Conservation (phyloP, 768 basidiomycete genomes). For the Amanita molliuscula region DNA sequence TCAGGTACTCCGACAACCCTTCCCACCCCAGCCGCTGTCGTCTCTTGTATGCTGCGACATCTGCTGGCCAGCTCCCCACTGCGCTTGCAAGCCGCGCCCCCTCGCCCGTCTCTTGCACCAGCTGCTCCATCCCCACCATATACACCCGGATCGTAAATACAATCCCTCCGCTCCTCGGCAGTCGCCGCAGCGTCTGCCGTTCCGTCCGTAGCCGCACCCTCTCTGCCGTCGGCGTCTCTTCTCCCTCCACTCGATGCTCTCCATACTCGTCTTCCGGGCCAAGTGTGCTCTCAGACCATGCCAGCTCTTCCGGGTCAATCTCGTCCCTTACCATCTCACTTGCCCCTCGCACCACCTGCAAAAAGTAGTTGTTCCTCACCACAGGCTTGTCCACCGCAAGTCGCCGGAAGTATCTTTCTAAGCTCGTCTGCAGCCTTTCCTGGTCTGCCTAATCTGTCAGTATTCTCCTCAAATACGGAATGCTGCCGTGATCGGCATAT, state of each 20-base stretch:
- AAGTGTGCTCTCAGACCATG: constrained; percentile 47
- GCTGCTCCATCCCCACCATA: constrained; percentile 39
- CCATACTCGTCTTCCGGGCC: constrained; percentile 40
- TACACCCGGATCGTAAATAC: constrained; percentile 66
- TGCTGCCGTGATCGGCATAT: neutral
- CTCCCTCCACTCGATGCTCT: constrained; percentile 11
- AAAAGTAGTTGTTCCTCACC: constrained; percentile 57
- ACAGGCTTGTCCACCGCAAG: constrained; percentile 61
- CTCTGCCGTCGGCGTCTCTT: constrained; percentile 21
- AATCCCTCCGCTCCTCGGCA: constrained; percentile 53
- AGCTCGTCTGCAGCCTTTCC: constrained; percentile 50
- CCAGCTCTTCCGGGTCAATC: constrained; percentile 54
- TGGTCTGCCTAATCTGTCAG: constrained; percentile 27
- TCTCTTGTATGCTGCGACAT: constrained; percentile 43
- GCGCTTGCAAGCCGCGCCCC: constrained; percentile 55
- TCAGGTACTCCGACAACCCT: constrained; percentile 25
- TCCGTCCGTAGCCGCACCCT: constrained; percentile 50
- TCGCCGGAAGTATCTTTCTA: constrained; percentile 63
- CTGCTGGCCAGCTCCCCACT: constrained; percentile 54
- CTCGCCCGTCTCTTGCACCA: constrained; percentile 45
- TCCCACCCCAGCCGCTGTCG: constrained; percentile 22
- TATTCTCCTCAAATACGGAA: neutral
- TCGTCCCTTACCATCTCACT: constrained; percentile 7
- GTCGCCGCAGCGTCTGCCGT: constrained; percentile 55
- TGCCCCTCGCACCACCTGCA: constrained; percentile 20